These are phyloP conservation scores for Pachysandra terminalis DNA, from an alignment of 164 flowering plant species.

Conservation along the genomic window DNA sequence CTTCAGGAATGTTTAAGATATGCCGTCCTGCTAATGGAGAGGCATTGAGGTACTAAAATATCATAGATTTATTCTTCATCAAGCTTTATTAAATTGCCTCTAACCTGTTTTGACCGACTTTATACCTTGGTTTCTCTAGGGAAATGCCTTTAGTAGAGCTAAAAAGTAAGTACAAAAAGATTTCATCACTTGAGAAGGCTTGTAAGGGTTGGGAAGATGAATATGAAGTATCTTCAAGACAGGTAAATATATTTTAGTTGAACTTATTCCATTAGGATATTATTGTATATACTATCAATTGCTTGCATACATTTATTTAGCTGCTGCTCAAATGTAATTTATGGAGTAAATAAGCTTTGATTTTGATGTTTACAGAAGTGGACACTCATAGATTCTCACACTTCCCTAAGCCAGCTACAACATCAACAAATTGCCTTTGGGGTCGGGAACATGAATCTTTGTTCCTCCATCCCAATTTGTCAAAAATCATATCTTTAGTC, in stretches of 20 bases:
- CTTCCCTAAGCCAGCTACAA: too few relatives aligned
- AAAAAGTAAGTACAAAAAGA: conserved; percentile 71
- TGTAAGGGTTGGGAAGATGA: conserved; percentile 89
- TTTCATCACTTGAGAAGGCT: conserved; percentile 73
- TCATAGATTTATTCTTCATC: neutral
- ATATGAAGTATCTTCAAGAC: conserved; percentile 82
- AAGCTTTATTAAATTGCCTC: neutral
- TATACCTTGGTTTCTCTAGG: conserved; percentile 32
- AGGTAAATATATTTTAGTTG: conserved; percentile 39
- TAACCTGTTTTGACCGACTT: neutral
- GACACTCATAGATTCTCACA: neutral
- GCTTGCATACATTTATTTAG: neutral
- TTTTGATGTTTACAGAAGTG: neutral
- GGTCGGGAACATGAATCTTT: too few relatives aligned
- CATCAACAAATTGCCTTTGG: too few relatives aligned
- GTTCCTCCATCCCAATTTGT: too few relatives aligned
- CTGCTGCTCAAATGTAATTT: neutral
- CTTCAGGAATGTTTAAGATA: conserved; percentile 67
- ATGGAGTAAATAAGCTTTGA: neutral
- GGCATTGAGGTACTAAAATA: conserved; percentile 59
- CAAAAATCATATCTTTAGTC: too few relatives aligned
- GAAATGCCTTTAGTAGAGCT: conserved; percentile 85
- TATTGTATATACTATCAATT: neutral
- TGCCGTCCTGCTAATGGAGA: conserved; percentile 93
- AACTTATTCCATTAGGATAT: neutral